Evolutionary conservation across 2,329 filamentous ascomycete genomes (phyloP).

Genomic region (Raffaelea deltoideospora): DNA sequence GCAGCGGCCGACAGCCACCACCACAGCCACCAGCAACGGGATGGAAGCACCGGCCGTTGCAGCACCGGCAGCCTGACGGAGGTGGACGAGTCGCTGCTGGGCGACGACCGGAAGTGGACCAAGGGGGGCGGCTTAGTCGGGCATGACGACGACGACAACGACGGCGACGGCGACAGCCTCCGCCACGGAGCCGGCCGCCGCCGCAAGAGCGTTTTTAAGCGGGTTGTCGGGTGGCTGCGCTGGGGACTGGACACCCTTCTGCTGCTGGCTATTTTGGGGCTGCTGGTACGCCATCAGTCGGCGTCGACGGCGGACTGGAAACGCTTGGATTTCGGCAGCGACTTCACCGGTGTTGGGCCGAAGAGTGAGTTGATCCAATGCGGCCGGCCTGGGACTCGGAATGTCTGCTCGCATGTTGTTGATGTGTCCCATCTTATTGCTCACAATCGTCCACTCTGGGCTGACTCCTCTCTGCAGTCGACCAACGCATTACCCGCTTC

Average conservation of each 20-base stretch:
- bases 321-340: conserved; percentile 19
- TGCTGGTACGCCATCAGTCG: conserved; percentile 19
- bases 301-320: conserved; percentile 2
- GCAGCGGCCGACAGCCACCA: conserved; percentile 13
- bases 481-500: conserved; percentile 18
- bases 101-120: conserved; percentile 20
- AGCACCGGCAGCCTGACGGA: conserved; percentile 16
- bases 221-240: conserved; percentile 17
- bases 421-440: not conserved
- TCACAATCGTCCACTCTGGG: too few relatives aligned
- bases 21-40: conserved; percentile 17
- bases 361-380: conserved; percentile 15
- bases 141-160: not conserved
- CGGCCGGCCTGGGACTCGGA: too few relatives aligned
- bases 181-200: conserved; percentile 14
- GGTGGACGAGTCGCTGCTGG: conserved; percentile 24
- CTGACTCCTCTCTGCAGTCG: conserved; percentile 14
- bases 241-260: conserved; percentile 24
- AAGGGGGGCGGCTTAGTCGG: conserved; percentile 11
- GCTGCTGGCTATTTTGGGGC: conserved; percentile 20
- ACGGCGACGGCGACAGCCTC: not conserved
- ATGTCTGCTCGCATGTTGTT: not conserved
- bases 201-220: too few relatives aligned
- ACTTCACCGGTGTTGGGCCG: conserved; percentile 21
- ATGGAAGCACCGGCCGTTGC: conserved; percentile 20